These are phyloP conservation scores for Lanmaoa pseudosensibilis DNA, from an alignment of 768 basidiomycete genomes.

Conservation along the genomic window DNA sequence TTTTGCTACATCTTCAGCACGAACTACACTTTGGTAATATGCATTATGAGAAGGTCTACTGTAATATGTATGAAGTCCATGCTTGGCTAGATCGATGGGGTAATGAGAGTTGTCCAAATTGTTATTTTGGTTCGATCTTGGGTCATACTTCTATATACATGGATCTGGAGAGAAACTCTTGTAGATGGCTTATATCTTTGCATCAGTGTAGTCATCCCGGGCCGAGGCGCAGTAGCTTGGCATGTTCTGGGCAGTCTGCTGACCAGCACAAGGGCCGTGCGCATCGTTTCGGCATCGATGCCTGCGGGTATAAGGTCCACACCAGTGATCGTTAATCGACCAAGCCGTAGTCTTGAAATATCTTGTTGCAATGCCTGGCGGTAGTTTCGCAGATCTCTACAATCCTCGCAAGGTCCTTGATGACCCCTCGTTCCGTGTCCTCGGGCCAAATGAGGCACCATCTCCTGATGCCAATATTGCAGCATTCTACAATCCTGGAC, in stretches of 20 bases:
- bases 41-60: too few relatives aligned
- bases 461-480: conserved; percentile 53
- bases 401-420: conserved; percentile 56
- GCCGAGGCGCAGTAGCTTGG: background rate
- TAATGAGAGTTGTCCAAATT: background rate
- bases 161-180: too few relatives aligned
- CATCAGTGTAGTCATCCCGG: background rate
- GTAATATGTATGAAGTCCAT: background rate
- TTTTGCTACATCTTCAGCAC: too few relatives aligned
- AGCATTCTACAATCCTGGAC: conserved; percentile 61
- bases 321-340: background rate
- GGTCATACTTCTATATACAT: too few relatives aligned
- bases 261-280: background rate
- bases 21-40: too few relatives aligned
- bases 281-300: background rate
- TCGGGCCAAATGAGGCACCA: conserved; percentile 51
- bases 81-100: background rate
- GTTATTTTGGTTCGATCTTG: background rate
- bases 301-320: background rate
- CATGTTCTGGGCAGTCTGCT: conserved; percentile 3
- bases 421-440: conserved; percentile 54
- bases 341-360: background rate
- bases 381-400: conserved; percentile 44
- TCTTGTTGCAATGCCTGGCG: conserved; percentile 20
- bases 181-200: background rate